Conservation (phyloP, 108 stramenopile genomes). For the Fragilaria crotonensis region DNA sequence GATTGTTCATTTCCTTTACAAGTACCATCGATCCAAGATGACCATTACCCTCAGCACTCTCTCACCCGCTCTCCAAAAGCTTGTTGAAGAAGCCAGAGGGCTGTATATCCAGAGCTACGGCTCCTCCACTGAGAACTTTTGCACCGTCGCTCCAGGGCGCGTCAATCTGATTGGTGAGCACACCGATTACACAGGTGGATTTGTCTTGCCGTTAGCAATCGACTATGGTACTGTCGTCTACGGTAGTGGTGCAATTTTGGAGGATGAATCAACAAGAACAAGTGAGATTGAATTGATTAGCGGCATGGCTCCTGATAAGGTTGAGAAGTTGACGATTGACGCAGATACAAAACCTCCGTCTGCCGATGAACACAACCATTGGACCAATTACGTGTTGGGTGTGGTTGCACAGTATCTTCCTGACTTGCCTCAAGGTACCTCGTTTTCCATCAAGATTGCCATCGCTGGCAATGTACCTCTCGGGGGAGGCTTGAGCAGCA, state of each 20-base stretch:
- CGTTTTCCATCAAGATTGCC: slow-evolving; percentile 38
- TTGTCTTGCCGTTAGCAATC: slow-evolving; percentile 89
- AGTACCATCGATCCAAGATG: too few relatives aligned
- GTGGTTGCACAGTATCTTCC: slow-evolving; percentile 83
- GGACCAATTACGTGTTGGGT: slow-evolving; percentile 91
- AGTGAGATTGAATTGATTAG: slow-evolving; percentile 46
- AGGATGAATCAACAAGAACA: not conserved
- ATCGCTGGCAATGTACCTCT: slow-evolving; percentile 87
- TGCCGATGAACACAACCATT: slow-evolving; percentile 20
- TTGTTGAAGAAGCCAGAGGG: slow-evolving; percentile 13
- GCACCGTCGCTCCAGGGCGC: slow-evolving; percentile 65
- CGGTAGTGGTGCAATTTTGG: slow-evolving; percentile 41
- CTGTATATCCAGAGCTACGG: slow-evolving; percentile 16
- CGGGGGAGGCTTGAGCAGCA: slow-evolving; percentile 75
- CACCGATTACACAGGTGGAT: slow-evolving; percentile 95
- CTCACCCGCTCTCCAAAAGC: slow-evolving; percentile 7
- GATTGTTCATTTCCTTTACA: too few relatives aligned
- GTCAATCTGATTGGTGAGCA: slow-evolving; percentile 95
- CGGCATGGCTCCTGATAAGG: slow-evolving; percentile 25
- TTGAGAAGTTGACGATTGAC: slow-evolving; percentile 34
- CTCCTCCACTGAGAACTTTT: not conserved
- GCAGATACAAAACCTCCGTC: slow-evolving; percentile 44
- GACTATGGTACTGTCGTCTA: slow-evolving; percentile 67
- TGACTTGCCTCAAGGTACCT: slow-evolving; percentile 44
- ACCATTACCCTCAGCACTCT: not conserved